Conservation (phyloP, 2,329 filamentous ascomycete genomes). For the Dactylellina drechsleri region DNA sequence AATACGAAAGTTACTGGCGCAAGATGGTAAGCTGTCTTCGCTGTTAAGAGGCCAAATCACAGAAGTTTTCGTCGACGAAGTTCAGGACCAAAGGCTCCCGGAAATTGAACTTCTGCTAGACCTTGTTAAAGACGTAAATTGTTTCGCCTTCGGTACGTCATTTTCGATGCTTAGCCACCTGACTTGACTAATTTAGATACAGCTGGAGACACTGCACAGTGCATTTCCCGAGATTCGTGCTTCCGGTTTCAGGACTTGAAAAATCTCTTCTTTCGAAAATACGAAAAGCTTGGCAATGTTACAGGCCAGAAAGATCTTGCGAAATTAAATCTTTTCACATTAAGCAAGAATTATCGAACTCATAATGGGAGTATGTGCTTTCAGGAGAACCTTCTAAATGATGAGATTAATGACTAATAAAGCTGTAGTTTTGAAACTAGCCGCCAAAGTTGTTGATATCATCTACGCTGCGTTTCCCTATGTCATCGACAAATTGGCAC, state of each 20-base stretch:
- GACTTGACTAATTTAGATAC: no score
- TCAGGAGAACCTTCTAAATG: neutral
- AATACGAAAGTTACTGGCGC: neutral
- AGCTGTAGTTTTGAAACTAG: slow-evolving; percentile 58
- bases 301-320: no score
- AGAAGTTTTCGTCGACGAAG: slow-evolving; percentile 40
- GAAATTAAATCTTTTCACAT: no score
- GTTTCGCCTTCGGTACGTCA: slow-evolving; percentile 10
- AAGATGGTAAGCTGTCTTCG: no score
- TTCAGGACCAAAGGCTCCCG: slow-evolving; percentile 34
- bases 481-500: slow-evolving; percentile 59
- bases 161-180: no score
- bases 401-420: neutral
- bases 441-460: slow-evolving; percentile 15
- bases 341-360: no score
- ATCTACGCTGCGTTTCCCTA: slow-evolving; percentile 57
- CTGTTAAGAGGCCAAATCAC: slow-evolving; percentile 17
- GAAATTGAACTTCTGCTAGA: slow-evolving; percentile 38
- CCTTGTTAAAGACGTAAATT: slow-evolving; percentile 20
- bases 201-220: no score
- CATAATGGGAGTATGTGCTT: no score
- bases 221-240: no score
- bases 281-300: no score
- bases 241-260: no score
- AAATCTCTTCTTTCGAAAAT: no score